A percentile compares a stretch with the other conserved stretches of the same genome.
phyloP scores from a whole-genome alignment of 2,329 filamentous ascomycete species.

The Ascochyta fabae region DNA sequence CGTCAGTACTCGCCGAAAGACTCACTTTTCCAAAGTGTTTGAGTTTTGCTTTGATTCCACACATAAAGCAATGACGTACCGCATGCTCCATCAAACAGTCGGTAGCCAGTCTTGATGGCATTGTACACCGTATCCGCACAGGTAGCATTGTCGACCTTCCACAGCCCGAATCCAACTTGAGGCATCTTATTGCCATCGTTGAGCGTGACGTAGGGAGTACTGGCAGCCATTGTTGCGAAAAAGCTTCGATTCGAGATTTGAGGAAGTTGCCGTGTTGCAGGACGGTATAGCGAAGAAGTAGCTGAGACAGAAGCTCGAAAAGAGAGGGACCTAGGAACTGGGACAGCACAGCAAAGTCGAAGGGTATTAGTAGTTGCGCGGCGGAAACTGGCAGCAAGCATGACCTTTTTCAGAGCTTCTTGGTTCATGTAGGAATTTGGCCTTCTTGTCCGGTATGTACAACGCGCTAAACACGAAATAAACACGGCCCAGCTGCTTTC shows the following conservation, averaged over 20 bases:
- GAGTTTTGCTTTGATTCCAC: background rate
- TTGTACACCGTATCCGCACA: conserved; percentile 81
- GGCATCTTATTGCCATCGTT: conserved; percentile 70
- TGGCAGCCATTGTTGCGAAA: conserved; percentile 36
- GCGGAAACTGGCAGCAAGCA: conserved; percentile 27
- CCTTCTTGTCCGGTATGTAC: conserved; percentile 30
- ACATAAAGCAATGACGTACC: background rate
- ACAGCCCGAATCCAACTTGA: conserved; percentile 78
- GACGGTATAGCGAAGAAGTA: conserved; percentile 8
- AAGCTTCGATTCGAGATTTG: conserved; percentile 13
- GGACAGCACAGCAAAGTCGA: conserved; percentile 21
- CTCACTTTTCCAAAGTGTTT: background rate
- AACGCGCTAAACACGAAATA: conserved; percentile 28
- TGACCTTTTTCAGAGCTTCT: conserved; percentile 19
- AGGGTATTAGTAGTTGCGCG: conserved; percentile 34
- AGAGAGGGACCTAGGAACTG: background rate
- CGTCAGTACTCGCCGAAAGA: background rate
- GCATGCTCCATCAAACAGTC: conserved; percentile 39
- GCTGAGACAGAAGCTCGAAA: conserved; percentile 18
- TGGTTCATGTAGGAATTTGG: conserved; percentile 23
- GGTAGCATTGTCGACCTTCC: conserved; percentile 80
- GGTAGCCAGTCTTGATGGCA: conserved; percentile 36
- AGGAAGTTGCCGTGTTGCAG: conserved; percentile 8
- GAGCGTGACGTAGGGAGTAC: conserved; percentile 39
- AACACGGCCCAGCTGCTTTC: conserved; percentile 31